Evolutionary conservation across 257 asterid genomes (phyloP), one percentile per base, ranked within the genome.

Genomic region (Lycium barbarum): DNA sequence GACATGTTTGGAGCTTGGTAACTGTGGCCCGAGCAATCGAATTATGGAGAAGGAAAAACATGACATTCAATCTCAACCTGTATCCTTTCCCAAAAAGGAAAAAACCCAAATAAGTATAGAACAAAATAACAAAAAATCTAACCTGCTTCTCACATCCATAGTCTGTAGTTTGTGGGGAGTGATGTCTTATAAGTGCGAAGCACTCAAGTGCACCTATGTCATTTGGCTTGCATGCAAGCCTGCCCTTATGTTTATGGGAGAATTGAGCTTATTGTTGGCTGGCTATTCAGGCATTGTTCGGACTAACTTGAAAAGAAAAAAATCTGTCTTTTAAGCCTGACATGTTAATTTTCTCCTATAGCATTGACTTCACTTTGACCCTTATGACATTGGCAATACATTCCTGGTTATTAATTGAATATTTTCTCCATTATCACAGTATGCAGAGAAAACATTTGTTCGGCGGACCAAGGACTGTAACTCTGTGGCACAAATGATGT

Each of bases 381-480:
- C 22, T 51, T 74, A 22, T 13, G 1, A 22, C 73, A 49, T 74
- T 22, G 13, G 13, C 12, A 73, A 47, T 11, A 49, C 22, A 22
- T 74, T 49, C 22, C 22, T 66, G 80, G 85, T 74, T 36, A 82
- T 82, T 68, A 61, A 4, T 49, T 15, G 47, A 8, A 10, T 84
- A 58, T 47, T 43, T 35, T 82, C 85, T 83, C 85, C 45, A 57
- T 65, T 78, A 11, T 65, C 49, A 81, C 98, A 97, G 99, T 97
- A 97, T 85, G 98, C 95, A n/a, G 99, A 95, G 61, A 95, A 97
- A 86, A 85, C 85, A 68, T 97, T 95, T 85, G 94, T 95, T 22
- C 94, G 93, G 85, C 95, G 88, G 90, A 85, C 91, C 36, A 93
- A 92, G 89, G 98, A 97, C 55, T 87, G 83, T 85, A 91, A 85